Percentiles rank a stretch among this genome's conserved stretches.
Conservation (phyloP, 768 basidiomycete species). For the Phaeotremella skinneri region DNA sequence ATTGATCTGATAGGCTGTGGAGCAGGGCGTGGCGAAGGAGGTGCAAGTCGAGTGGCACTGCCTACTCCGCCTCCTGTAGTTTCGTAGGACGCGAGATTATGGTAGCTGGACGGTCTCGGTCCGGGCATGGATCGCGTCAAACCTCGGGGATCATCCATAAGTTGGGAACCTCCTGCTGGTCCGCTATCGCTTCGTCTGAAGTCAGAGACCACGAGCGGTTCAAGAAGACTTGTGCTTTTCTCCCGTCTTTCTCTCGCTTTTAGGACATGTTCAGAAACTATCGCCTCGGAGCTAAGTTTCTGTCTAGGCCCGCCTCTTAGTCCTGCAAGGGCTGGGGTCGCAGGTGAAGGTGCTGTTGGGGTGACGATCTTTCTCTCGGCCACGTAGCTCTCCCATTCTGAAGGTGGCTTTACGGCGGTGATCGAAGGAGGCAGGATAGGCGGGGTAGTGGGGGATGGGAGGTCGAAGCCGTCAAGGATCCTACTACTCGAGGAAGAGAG, state of each 20-base stretch:
- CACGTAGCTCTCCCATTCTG: slow-evolving; percentile 80
- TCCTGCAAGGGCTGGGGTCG: slow-evolving; percentile 67
- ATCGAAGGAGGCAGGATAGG: not conserved
- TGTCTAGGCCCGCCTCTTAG: slow-evolving; percentile 47
- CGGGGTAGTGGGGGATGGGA: slow-evolving; percentile 1
- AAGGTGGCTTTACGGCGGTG: not conserved
- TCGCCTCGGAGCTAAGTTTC: slow-evolving; percentile 52
- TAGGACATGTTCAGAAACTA: slow-evolving; percentile 58
- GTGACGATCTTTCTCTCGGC: slow-evolving; percentile 79
- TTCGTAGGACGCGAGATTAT: not conserved
- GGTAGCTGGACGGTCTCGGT: not conserved
- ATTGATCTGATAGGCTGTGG: slow-evolving; percentile 52
- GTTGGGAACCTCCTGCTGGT: not conserved
- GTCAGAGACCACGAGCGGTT: slow-evolving; percentile 48
- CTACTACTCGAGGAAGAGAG: slow-evolving; percentile 29
- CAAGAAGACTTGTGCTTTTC: slow-evolving; percentile 67
- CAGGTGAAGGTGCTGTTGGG: slow-evolving; percentile 73
- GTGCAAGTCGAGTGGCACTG: not conserved
- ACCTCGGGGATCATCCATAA: not conserved
- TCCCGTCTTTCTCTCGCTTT: slow-evolving; percentile 72
- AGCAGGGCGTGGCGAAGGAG: not conserved
- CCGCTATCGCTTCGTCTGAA: slow-evolving; percentile 10
- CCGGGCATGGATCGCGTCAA: not conserved
- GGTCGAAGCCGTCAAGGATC: slow-evolving; percentile 10
- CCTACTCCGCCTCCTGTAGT: not conserved